Percentiles rank a stretch among this genome's conserved stretches.
These are phyloP conservation scores for Orbilia brochopaga DNA, from an alignment of 2,329 filamentous ascomycete species.

Conservation along the genomic window DNA sequence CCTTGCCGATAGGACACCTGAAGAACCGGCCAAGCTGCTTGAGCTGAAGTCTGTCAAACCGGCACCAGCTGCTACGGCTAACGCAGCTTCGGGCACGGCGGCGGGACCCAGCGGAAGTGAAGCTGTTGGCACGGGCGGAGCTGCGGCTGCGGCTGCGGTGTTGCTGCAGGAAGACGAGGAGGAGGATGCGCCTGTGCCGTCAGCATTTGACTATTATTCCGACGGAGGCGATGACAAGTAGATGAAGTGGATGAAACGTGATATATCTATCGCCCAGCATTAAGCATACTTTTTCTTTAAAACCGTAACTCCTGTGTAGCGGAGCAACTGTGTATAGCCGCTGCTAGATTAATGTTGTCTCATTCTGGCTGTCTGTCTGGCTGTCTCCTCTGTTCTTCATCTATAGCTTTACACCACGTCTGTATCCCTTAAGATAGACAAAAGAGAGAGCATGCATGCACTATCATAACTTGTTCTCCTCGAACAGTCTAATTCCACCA, in stretches of 20 bases:
- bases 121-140: conserved; percentile 57
- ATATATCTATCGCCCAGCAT: conserved; percentile 5
- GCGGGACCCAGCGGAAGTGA: conserved; percentile 62
- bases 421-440: too few relatives aligned
- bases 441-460: too few relatives aligned
- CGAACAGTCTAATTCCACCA: too few relatives aligned
- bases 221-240: conserved; percentile 65
- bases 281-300: conserved; percentile 28
- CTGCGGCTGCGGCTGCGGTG: conserved; percentile 75
- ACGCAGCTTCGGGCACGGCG: conserved; percentile 64
- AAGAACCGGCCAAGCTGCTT: conserved; percentile 77
- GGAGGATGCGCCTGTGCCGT: conserved; percentile 73
- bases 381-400: too few relatives aligned
- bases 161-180: conserved; percentile 77
- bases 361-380: neutral
- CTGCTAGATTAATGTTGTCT: conserved; percentile 39
- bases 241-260: neutral
- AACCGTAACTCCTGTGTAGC: conserved; percentile 27
- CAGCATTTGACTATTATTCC: conserved; percentile 79
- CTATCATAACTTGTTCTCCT: too few relatives aligned
- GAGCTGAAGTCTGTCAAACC: conserved; percentile 90
- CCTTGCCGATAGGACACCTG: conserved; percentile 81
- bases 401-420: too few relatives aligned
- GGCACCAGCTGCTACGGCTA: conserved; percentile 51
- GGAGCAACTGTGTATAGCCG: conserved; percentile 40